Percentiles rank a stretch among this genome's conserved stretches.
phyloP scores from a whole-genome alignment of 1,284 basidiomycete genomes.

The Ceratobasidium sp. region DNA sequence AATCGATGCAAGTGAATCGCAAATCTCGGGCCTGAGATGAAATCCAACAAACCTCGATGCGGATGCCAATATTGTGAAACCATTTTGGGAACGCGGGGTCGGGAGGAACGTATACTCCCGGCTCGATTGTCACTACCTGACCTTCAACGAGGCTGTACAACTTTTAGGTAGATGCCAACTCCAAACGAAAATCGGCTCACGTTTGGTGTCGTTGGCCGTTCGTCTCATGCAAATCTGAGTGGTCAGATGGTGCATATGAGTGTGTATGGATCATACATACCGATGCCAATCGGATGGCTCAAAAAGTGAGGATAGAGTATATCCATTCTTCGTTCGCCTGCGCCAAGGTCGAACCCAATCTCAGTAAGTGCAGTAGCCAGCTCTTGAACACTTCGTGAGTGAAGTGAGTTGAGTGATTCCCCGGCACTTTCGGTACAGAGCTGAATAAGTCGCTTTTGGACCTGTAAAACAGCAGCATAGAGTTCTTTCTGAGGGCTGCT shows the following conservation, averaged over 20 bases:
- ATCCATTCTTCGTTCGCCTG: conserved; percentile 69
- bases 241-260: conserved; percentile 1
- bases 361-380: conserved; percentile 78
- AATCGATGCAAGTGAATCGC: too few species aligned
- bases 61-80: conserved; percentile 88
- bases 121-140: conserved; percentile 89
- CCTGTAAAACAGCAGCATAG: conserved; percentile 69
- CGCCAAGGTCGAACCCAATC: conserved; percentile 76
- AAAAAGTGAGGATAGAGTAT: conserved; percentile 87
- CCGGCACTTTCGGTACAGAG: conserved; percentile 58
- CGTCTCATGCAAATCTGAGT: conserved; percentile 82
- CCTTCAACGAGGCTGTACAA: conserved; percentile 66
- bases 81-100: conserved; percentile 76
- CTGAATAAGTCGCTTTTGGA: conserved; percentile 56
- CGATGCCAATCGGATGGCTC: conserved; percentile 85
- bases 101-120: conserved; percentile 86
- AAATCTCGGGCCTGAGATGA: too few species aligned
- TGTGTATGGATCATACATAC: conserved; percentile 52
- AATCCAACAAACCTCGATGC: conserved; percentile 74
- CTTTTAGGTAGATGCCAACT: conserved; percentile 43
- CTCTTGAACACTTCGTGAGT: conserved; percentile 74
- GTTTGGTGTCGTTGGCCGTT: conserved; percentile 44
- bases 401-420: conserved; percentile 77
- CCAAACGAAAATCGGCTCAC: conserved; percentile 2
- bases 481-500: conserved; percentile 83